Evolutionary conservation across 164 flowering plant genomes (phyloP), one percentile per base, ranked within the genome.

Genomic region (Vitis rupestris): DNA sequence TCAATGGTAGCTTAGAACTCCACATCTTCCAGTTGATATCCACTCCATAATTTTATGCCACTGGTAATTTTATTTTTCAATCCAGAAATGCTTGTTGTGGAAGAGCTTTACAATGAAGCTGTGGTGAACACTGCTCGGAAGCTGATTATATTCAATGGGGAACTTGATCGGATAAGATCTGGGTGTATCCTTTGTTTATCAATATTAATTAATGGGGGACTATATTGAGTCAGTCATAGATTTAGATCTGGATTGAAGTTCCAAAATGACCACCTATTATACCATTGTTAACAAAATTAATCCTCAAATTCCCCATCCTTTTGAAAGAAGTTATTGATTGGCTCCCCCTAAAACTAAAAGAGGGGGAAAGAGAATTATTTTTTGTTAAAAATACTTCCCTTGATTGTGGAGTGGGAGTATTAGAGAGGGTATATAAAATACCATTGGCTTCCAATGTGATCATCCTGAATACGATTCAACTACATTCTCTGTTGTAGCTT

Each of bases 11-110:
- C 27, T 70, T 58, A 58, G 65, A 70, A 59, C 50, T 54, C 57
- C 13, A 47, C 12, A 8, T 74, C 70, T 63, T 55, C 11, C 7
- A 31, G 4, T 27, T 67, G 16, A 59, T 51, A 13, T 23, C 54
- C 69, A 27, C 52, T 55, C 66, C 60, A 17, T 55, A 44, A 14
- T 37, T 50, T 53, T 56, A 51, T 50, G 27, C 67, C 16, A 37
- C 59, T 11, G 31, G 61, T 60, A 29, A 17, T 71, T 52, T 61
- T 59, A 55, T 59, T 59, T 71, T 64, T 27, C 69, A 49, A 65
- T 69, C 12, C 82, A 92, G 99, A 94, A 80, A 94, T 94, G 97
- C 97, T 94, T 78, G 95, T 90, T 64, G 97, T 92, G 74, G 94
- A 94, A 78, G 98, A 94, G 81, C 96, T 90, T 48, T 90, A 85